phyloP scores from a whole-genome alignment of 2,329 filamentous ascomycete genomes.

The Aspergillus melleus region DNA sequence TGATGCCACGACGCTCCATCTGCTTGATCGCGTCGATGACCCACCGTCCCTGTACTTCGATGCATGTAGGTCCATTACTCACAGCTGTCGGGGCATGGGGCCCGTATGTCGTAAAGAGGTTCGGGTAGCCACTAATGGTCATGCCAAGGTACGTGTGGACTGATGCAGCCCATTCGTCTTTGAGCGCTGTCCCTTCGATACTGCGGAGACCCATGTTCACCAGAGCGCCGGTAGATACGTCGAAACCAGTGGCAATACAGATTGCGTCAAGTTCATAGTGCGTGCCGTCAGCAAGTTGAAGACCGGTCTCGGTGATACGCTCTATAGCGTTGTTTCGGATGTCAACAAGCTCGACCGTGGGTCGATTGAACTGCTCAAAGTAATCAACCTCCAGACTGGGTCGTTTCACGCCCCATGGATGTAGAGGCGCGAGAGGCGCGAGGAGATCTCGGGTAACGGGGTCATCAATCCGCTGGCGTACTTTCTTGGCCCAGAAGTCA shows the following conservation, averaged over 20 bases:
- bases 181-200: slow-evolving; percentile 30
- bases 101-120: slow-evolving; percentile 57
- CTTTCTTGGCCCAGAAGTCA: slow-evolving; percentile 57
- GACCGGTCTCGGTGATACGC: slow-evolving; percentile 41
- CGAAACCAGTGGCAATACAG: slow-evolving; percentile 48
- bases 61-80: slow-evolving; percentile 56
- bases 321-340: slow-evolving; percentile 47
- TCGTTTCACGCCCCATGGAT: slow-evolving; percentile 57
- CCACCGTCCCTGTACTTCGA: slow-evolving; percentile 60
- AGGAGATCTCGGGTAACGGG: slow-evolving; percentile 52
- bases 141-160: slow-evolving; percentile 46
- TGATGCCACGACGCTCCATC: slow-evolving; percentile 48
- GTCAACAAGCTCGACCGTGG: slow-evolving; percentile 49
- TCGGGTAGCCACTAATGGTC: slow-evolving; percentile 46
- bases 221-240: slow-evolving; percentile 44
- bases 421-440: slow-evolving; percentile 54
- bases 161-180: slow-evolving; percentile 40
- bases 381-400: slow-evolving; percentile 50
- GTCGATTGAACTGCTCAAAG: slow-evolving; percentile 51
- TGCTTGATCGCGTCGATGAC: slow-evolving; percentile 53
- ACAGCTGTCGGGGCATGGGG: slow-evolving; percentile 59
- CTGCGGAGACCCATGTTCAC: slow-evolving; percentile 41
- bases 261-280: slow-evolving; percentile 43
- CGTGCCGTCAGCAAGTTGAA: slow-evolving; percentile 40
- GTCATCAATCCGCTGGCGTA: slow-evolving; percentile 52